phyloP scores from a whole-genome alignment of 208 protist species.

The Trypanosoma boissoni region DNA sequence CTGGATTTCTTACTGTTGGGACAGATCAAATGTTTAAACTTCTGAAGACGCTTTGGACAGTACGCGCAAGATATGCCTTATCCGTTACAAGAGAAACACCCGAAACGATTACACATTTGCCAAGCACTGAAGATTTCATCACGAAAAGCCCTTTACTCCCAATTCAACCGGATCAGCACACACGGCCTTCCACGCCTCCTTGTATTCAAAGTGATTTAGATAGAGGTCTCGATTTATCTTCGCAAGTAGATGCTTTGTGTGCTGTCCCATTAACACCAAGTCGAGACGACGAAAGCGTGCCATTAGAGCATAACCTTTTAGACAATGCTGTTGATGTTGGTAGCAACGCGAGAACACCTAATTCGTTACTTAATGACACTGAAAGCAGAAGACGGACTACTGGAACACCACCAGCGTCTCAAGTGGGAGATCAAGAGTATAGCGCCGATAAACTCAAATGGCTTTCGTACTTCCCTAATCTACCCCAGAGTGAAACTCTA shows the following conservation, averaged over 20 bases:
- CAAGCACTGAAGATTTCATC: too few species aligned
- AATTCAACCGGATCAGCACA: too few species aligned
- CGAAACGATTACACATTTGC: background rate
- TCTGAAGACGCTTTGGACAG: conserved; percentile 48
- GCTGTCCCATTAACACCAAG: too few species aligned
- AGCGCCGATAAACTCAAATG: conserved; percentile 21
- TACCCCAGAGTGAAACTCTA: conserved; percentile 34
- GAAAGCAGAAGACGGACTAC: background rate
- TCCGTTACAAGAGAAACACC: background rate
- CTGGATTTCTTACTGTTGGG: conserved; percentile 41
- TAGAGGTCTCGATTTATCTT: too few species aligned
- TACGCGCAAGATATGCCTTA: conserved; percentile 39
- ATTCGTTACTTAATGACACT: background rate
- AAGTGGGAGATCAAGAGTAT: background rate
- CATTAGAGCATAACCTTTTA: too few species aligned
- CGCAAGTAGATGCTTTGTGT: too few species aligned
- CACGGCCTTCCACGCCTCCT: too few species aligned
- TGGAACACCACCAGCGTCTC: background rate
- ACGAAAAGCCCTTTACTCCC: too few species aligned
- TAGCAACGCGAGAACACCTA: background rate
- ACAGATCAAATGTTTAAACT: conserved; percentile 43
- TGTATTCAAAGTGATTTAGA: too few species aligned
- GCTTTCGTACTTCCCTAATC: conserved; percentile 33
- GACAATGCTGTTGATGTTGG: too few species aligned
- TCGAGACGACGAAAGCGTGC: too few species aligned